Evolutionary conservation across 495 filamentous ascomycete species (phyloP).

Genomic region (Peziza echinospora): DNA sequence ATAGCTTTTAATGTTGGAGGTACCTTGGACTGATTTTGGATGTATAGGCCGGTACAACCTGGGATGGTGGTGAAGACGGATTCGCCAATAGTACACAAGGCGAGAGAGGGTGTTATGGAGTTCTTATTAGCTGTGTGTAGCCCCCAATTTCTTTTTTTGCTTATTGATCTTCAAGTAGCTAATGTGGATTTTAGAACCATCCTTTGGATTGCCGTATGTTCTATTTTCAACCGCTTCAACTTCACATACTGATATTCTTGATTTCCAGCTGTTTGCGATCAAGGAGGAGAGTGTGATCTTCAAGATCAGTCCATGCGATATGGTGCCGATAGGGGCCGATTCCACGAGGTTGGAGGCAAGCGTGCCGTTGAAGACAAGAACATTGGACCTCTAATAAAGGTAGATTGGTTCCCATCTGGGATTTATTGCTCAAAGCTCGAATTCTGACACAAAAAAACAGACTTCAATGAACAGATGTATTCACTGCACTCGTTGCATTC

Average conservation of each 20-base stretch:
- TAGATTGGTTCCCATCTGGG: conserved; percentile 12
- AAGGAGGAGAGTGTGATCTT: conserved; percentile 95
- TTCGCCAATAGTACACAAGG: conserved; percentile 87
- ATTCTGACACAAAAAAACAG: too few relatives aligned
- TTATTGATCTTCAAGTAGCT: background rate
- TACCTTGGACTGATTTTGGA: background rate
- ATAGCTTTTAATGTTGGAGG: background rate
- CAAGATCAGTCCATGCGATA: conserved; percentile 99
- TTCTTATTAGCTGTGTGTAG: conserved; percentile 52
- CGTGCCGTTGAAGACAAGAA: conserved; percentile 98
- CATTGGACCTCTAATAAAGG: conserved; percentile 86
- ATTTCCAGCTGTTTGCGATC: conserved; percentile 52
- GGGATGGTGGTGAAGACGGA: conserved; percentile 99
- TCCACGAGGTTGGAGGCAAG: conserved; percentile 88
- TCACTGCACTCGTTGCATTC: conserved; percentile 92
- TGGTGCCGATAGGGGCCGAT: conserved; percentile 83
- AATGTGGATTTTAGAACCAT: conserved; percentile 36
- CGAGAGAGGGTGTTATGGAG: conserved; percentile 95
- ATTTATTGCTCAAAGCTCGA: conserved; percentile 8
- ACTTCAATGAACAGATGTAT: conserved; percentile 99
- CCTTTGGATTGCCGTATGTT: conserved; percentile 67
- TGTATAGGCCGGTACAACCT: conserved; percentile 60
- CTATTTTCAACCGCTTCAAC: background rate
- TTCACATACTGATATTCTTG: background rate
- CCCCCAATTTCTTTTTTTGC: background rate